phyloP scores from a whole-genome alignment of 2,329 filamentous ascomycete genomes.

The Colletotrichum liaoningense region DNA sequence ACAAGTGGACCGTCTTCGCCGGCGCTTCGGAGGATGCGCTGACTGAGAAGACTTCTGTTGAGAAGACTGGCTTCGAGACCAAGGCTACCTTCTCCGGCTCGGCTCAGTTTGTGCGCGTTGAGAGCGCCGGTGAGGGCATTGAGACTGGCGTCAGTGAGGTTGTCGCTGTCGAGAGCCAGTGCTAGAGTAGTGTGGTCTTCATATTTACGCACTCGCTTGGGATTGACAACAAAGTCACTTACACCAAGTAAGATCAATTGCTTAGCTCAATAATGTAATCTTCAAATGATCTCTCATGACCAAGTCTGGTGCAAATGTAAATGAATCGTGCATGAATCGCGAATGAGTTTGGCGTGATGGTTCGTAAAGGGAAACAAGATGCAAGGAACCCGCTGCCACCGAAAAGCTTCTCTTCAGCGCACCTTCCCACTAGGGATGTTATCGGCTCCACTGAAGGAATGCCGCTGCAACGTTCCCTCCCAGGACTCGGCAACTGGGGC shows the following conservation, averaged over 20 bases:
- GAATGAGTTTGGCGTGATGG: background rate
- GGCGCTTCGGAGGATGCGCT: conserved; percentile 1
- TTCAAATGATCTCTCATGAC: background rate
- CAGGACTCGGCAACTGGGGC: conserved; percentile 7
- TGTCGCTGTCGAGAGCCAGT: conserved; percentile 1
- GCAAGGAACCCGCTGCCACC: conserved; percentile 1
- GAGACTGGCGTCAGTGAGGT: conserved; percentile 17
- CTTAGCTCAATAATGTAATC: background rate
- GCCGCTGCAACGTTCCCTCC: background rate
- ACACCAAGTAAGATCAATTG: background rate
- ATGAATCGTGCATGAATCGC: background rate
- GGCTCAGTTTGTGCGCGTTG: conserved; percentile 6
- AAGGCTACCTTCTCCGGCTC: conserved; percentile 7
- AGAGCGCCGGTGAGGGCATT: conserved; percentile 8
- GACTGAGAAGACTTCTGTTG: conserved; percentile 4
- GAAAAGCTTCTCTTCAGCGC: conserved; percentile 8
- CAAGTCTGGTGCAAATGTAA: background rate
- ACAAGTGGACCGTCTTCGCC: conserved; percentile 42
- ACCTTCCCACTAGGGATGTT: conserved; percentile 8
- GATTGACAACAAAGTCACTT: background rate
- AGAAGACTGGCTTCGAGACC: conserved; percentile 23
- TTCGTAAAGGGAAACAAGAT: background rate
- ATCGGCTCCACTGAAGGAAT: conserved; percentile 18
- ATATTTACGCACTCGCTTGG: background rate
- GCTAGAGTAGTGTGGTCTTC: background rate